Base-by-base conservation (phyloP, 176 grass and related monocot genomes). In the Eragrostis nindensis region DNA sequence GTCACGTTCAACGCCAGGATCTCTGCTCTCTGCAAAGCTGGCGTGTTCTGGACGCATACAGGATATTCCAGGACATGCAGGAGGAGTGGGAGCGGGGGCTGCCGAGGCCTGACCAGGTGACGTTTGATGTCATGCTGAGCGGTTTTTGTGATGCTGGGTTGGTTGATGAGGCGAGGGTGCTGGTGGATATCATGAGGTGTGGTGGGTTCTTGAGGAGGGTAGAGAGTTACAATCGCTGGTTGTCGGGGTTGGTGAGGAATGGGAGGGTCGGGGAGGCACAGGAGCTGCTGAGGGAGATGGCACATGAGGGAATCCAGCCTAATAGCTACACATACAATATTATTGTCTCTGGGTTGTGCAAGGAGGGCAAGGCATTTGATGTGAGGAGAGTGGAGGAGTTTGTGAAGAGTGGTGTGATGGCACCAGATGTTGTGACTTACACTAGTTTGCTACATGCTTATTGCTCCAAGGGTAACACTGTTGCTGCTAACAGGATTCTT, bases 1-100 rank as follows among this genome's bases (percentile, higher is more conserved):
- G 90, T 93, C 57, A 98, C 95, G 13, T 98, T 98, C 87, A 98
- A 98, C 24, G 87, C 86, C 11, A 82, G 95, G 83, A 98, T 98
- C 80, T 92, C 95, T 0, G 88, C 88, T 9, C 92, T 98, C 84
- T 98, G 95, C 81, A 98, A 86, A 79, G 62, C 84, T 0, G 92
- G 19, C 82, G 68, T 77, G 88, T 95, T 71, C 72, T 91, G 75
- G 92, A 98, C 5, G 95, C 92, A 14, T 95, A 94, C 75, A 85
- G 79, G 53, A 95, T 95, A 81, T 98, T 98, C 71, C 87, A 84
- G 32, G 95, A 98, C 79, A 98, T 98, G 92, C 92, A 91, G 63
- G 90, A 95, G 75, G 88, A 87, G 27, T 77, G 84, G 87, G 70
- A 91, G 78, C 77, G 66, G 60, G 90, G 84, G n/a, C 79, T 98